phyloP scores from a whole-genome alignment of 2,329 filamentous ascomycete genomes.

The Iodosphaeria phyllophila region DNA sequence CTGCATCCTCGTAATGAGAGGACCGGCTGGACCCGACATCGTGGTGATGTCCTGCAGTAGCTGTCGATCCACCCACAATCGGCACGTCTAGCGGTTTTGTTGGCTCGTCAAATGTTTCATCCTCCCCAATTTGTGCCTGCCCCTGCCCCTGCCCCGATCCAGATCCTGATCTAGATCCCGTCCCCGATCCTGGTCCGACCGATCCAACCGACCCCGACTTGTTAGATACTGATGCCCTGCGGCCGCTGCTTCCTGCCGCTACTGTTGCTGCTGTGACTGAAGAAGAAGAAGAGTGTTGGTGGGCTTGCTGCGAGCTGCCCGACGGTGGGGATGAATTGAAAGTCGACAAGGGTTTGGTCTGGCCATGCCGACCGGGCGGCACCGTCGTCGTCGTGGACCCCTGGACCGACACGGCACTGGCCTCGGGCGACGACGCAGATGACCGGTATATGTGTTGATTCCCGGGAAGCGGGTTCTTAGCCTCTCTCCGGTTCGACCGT shows the following conservation, averaged over 20 bases:
- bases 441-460: slow-evolving; percentile 29
- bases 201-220: no score
- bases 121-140: no score
- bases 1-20: slow-evolving; percentile 16
- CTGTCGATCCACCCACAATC: slow-evolving; percentile 11
- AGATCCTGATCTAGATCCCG: no score
- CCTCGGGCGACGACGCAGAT: slow-evolving; percentile 37
- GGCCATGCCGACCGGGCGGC: no score
- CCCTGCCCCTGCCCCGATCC: no score
- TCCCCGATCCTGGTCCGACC: no score
- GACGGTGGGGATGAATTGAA: slow-evolving; percentile 20
- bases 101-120: slow-evolving; percentile 23
- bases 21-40: slow-evolving; percentile 12
- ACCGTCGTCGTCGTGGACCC: slow-evolving; percentile 35
- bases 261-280: no score
- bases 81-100: slow-evolving; percentile 42
- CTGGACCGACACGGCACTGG: slow-evolving; percentile 40
- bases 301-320: slow-evolving; percentile 12
- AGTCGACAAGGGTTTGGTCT: slow-evolving; percentile 27
- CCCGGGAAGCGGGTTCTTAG: slow-evolving; percentile 34
- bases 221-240: no score
- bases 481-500: slow-evolving; percentile 20
- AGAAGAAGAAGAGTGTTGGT: slow-evolving; percentile 7
- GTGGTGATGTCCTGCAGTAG: slow-evolving; percentile 6
- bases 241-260: no score